Evolutionary conservation across 140 eudicot species (phyloP).

Genomic region (Ambrosia hybrid): DNA sequence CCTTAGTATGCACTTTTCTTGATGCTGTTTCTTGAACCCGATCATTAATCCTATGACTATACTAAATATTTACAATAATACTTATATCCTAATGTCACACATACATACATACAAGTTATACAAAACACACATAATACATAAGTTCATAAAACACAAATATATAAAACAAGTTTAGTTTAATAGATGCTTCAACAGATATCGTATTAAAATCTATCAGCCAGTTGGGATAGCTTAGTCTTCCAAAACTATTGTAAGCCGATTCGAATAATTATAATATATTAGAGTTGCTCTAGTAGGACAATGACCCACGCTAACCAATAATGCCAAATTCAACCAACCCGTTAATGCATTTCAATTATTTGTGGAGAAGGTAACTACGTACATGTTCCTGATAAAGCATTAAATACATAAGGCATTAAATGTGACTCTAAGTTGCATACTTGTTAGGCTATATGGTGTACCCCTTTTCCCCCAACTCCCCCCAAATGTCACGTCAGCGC

Average conservation of each 20-base stretch:
- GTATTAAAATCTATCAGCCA: not conserved
- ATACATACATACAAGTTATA: no score
- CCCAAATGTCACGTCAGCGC: no score
- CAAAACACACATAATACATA: no score
- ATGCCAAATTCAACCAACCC: not conserved
- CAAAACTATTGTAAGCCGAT: not conserved
- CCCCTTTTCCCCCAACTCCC: no score
- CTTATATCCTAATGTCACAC: no score
- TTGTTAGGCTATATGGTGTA: no score
- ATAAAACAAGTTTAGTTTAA: no score
- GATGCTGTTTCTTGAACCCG: no score
- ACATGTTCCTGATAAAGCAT: not conserved
- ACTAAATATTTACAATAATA: no score
- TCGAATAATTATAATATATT: not conserved
- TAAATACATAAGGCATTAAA: not conserved
- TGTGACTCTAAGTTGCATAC: not conserved
- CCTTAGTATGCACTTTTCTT: no score
- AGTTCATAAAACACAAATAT: no score
- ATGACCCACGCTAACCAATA: not conserved
- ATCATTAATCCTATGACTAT: no score
- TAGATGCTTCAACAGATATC: not conserved
- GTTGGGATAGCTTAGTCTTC: not conserved
- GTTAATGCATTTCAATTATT: slow-evolving; percentile 3
- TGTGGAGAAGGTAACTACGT: not conserved
- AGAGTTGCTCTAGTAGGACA: not conserved